Evolutionary conservation across 2,329 filamentous ascomycete genomes (phyloP), one percentile per base, ranked within the genome.

Genomic region (Fusarium sp.): DNA sequence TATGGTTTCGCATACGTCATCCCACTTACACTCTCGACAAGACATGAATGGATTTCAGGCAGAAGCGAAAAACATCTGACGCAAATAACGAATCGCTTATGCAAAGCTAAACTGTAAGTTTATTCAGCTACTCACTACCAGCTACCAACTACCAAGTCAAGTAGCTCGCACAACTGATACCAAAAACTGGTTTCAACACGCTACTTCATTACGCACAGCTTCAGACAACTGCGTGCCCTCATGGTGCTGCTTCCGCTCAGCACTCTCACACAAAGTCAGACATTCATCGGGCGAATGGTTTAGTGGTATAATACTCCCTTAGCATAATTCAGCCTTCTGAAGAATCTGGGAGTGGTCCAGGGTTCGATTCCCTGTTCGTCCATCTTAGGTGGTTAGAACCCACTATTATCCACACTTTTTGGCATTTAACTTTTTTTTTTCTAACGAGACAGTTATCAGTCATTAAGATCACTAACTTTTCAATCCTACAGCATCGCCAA

Each of bases 271-370:
- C n/a, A 9, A 50, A 52, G 30, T 49, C 37, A 62, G 9, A 40
- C 63, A 64, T 63, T 68, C 62, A 46, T 35, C 37, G 69, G 69
- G 69, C 69, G 69, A 72, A 72, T 72, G 69, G 69, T 72, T 72
- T 72, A 72, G 69, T 72, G 69, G 69, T 72, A 72, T 72, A 72
- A 72, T 72, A 72, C 68, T 72, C 69, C 69, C 69, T 72, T 72
- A 72, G 69, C 69, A 72, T 35, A 37, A 47, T 64, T 71, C 64
- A 32, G 25, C 7, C 8, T 30, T 59, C 21, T 30, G 58, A 64
- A 49, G 16, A 40, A 16, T 38, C 47, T 72, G 65, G 70, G 56
- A 72, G 69, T 72, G 68, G 68, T 72, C 68, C 68, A 72, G 64
- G 56, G 64, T 66, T 72, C 56, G 60, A 73, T 69, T 73, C 70